Evolutionary conservation across 2,329 filamentous ascomycete species (phyloP).

Genomic region (Nemania serpens): DNA sequence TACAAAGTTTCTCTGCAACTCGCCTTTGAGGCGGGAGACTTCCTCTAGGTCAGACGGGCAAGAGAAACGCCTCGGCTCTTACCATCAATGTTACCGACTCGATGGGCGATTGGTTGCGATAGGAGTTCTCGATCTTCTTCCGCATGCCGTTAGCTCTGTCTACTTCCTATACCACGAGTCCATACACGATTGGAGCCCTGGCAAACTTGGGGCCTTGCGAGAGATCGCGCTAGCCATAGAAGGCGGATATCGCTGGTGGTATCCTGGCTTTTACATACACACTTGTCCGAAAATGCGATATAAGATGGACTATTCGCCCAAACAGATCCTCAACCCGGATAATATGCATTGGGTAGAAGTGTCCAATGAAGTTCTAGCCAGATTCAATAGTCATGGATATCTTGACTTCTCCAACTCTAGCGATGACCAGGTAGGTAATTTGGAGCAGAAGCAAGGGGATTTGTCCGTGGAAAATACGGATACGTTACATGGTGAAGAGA

Average conservation of each 20-base stretch:
- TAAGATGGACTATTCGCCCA: conserved; percentile 78
- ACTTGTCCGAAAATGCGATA: conserved; percentile 82
- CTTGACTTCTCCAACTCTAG: conserved; percentile 44
- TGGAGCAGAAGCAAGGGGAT: background rate
- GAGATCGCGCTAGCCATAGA: conserved; percentile 75
- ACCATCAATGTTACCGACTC: conserved; percentile 80
- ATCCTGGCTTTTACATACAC: conserved; percentile 82
- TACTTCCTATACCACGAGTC: conserved; percentile 84
- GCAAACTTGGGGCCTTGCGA: conserved; percentile 74
- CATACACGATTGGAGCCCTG: conserved; percentile 70
- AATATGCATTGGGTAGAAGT: conserved; percentile 66
- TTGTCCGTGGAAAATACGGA: background rate
- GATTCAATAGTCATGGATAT: conserved; percentile 62
- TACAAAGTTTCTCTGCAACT: conserved; percentile 73
- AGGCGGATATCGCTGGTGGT: conserved; percentile 75
- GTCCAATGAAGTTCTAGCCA: conserved; percentile 54
- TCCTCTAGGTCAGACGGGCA: conserved; percentile 53
- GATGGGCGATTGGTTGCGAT: conserved; percentile 77
- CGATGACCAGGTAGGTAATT: background rate
- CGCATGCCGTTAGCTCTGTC: conserved; percentile 77
- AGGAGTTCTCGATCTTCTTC: conserved; percentile 76
- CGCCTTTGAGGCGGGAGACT: conserved; percentile 61
- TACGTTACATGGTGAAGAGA: conserved; percentile 14
- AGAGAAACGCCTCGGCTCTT: conserved; percentile 68
- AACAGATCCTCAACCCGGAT: conserved; percentile 74